Base-by-base conservation (phyloP, 192 early-diverging fungal species). In the Dimargaris xerosporica region DNA sequence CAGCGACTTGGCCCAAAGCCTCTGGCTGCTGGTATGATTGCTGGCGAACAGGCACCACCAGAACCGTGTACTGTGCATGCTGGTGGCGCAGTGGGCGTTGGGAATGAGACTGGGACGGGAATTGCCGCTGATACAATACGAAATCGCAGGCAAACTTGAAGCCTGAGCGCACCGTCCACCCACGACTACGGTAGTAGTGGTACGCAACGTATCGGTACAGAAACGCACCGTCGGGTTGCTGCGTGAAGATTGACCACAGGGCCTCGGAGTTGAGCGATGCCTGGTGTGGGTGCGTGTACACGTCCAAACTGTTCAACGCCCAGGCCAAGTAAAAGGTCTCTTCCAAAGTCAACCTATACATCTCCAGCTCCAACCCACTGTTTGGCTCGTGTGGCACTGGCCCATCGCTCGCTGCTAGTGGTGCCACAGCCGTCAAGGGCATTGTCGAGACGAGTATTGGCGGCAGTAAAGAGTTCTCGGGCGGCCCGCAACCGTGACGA, bases 111-210 rank as follows among this genome's bases (percentile, higher is more conserved):
- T n/a, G n/a, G n/a, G n/a, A n/a, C n/a, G n/a, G n/a, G n/a, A n/a
- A n/a, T n/a, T n/a, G n/a, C 13, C 64, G 65, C n/a, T 55, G 43
- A 61, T 78, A 78, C 9, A 78, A 62, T 43, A 74, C 62, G 66
- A 82, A 91, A 65, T 93, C 86, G 1, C 84, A 71, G 7, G 88
- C 90, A 69, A 88, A 95, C 68, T 95, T 95, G 43, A 88, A 61
- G 2, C 92, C 92, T 62, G 80, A 75, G 67, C 80, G 80, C 3
- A 89, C 88, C 11, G 90, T 80, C 92, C 92, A 95, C 1, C 89
- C 88, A 15, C 75, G 75, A 31, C 82, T 80, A 10, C 88, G 75
- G 66, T 87, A 95, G 69, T 90, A 80, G 61, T 87, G 88, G 69
- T 91, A 95, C 0, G 79, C 90, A 1, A 81, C 83, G 68, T 93